Base-by-base conservation (phyloP, 2,329 filamentous ascomycete genomes). In the Fusarium begoniae region DNA sequence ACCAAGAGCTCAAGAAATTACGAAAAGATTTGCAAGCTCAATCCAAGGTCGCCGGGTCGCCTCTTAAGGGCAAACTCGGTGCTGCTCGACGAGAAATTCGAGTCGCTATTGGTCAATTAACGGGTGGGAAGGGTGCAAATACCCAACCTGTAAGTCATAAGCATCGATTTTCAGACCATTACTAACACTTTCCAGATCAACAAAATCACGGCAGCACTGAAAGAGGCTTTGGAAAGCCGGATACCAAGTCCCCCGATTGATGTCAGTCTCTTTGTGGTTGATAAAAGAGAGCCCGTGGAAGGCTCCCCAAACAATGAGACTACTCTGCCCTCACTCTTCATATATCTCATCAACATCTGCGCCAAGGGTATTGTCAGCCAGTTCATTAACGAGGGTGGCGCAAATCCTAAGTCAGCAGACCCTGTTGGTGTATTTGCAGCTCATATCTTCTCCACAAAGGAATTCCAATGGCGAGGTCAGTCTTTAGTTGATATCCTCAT, bases 401-500 rank as follows among this genome's bases (percentile, higher is more conserved):
- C 90, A 30, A 89, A 90, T 60, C 87, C 90, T 2, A 89, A 89
- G 70, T 87, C 89, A 11, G 94, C 94, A 15, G 93, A 96, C 75
- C 92, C 93, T 2, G 88, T 97, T 50, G 94, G 94, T n/a, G 89
- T 96, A 30, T 86, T 95, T 30, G 88, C 91, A 2, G 92, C 92
- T 12, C 90, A 91, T 72, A 88, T 97, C 37, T 96, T 97, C 80
- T 92, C 93, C 2, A 87, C 89, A 59, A 86, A 89, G 24, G 87
- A 90, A 22, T 93, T 94, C 78, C 85, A 88, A 61, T 93, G 91
- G 87, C 88, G 91, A 57, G 92, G 90, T 14, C 83, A 88, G 54
- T 88, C 91, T 3, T 86, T 97, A 66, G 91, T 94, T 59, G 94
- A 97, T 79, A 93, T 98, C 67, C 86, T 98, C 37, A 92, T 97